phyloP scores from a whole-genome alignment of 2,329 filamentous ascomycete species.

The Aspergillus sp. region DNA sequence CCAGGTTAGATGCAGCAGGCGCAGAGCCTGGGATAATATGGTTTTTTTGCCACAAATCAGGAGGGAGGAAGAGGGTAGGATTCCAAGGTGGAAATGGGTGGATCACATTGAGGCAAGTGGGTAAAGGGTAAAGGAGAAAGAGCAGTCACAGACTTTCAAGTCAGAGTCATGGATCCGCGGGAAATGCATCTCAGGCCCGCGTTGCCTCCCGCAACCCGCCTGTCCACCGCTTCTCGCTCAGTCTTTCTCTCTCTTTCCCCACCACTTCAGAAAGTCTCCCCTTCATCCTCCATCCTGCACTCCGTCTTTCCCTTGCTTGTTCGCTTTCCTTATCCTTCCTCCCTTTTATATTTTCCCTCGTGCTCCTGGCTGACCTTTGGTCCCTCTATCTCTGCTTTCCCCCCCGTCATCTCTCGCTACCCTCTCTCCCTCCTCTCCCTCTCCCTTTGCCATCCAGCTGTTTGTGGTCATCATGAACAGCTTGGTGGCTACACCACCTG shows the following conservation, averaged over 20 bases:
- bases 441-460: conserved; percentile 32
- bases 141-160: neutral
- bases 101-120: neutral
- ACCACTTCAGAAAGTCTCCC: conserved; percentile 10
- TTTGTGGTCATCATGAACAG: conserved; percentile 59
- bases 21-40: neutral
- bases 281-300: conserved; percentile 14
- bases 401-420: conserved; percentile 21
- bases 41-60: conserved; percentile 5
- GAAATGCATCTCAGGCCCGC: conserved; percentile 17
- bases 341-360: conserved; percentile 15
- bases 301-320: conserved; percentile 16
- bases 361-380: conserved; percentile 13
- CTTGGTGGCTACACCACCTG: conserved; percentile 58
- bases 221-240: conserved; percentile 36
- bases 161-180: neutral
- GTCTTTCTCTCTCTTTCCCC: conserved; percentile 11
- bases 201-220: conserved; percentile 42
- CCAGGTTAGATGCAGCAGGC: neutral
- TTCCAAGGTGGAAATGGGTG: neutral
- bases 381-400: conserved; percentile 9
- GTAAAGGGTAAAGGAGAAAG: conserved; percentile 1
- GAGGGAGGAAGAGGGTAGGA: neutral
- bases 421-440: conserved; percentile 13
- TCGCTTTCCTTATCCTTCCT: conserved; percentile 12